These are phyloP conservation scores for Tuber umbilicatum DNA, from an alignment of 495 filamentous ascomycete genomes.

Conservation along the genomic window DNA sequence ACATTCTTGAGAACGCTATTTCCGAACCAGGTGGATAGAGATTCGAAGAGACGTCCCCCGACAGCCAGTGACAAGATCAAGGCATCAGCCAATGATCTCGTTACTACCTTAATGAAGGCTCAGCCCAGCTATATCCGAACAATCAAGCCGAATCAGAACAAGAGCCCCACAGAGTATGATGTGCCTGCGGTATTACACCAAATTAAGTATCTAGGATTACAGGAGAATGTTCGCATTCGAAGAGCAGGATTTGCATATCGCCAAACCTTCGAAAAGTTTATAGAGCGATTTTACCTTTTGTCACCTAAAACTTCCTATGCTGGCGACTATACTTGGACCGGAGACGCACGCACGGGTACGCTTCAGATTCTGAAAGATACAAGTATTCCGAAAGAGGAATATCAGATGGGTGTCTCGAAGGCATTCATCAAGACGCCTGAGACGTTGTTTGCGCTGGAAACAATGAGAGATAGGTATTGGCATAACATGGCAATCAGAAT, in stretches of 20 bases:
- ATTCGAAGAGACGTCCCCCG: conserved; percentile 88
- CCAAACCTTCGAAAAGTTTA: conserved; percentile 97
- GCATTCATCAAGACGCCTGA: conserved; percentile 98
- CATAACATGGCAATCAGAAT: conserved; percentile 99
- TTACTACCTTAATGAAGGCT: conserved; percentile 93
- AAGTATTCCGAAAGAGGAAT: conserved; percentile 88
- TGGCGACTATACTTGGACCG: conserved; percentile 93
- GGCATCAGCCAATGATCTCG: conserved; percentile 88
- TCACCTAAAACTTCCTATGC: conserved; percentile 93
- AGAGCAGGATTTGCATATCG: conserved; percentile 95
- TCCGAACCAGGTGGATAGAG: conserved; percentile 88
- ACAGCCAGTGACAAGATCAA: conserved; percentile 98
- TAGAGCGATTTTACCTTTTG: conserved; percentile 92
- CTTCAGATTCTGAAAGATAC: conserved; percentile 94
- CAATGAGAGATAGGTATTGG: conserved; percentile 97
- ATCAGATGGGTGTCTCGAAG: conserved; percentile 94
- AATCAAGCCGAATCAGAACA: conserved; percentile 99
- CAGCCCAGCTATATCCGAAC: conserved; percentile 96
- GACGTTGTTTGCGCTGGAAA: conserved; percentile 92
- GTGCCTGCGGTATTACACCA: conserved; percentile 89
- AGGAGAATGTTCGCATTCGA: conserved; percentile 97
- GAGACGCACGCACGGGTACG: conserved; percentile 76
- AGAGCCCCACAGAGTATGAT: conserved; percentile 88
- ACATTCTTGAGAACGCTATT: conserved; percentile 79
- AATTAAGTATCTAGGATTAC: conserved; percentile 97